phyloP scores from a whole-genome alignment of 495 filamentous ascomycete genomes.

The Penicillium ucsense region DNA sequence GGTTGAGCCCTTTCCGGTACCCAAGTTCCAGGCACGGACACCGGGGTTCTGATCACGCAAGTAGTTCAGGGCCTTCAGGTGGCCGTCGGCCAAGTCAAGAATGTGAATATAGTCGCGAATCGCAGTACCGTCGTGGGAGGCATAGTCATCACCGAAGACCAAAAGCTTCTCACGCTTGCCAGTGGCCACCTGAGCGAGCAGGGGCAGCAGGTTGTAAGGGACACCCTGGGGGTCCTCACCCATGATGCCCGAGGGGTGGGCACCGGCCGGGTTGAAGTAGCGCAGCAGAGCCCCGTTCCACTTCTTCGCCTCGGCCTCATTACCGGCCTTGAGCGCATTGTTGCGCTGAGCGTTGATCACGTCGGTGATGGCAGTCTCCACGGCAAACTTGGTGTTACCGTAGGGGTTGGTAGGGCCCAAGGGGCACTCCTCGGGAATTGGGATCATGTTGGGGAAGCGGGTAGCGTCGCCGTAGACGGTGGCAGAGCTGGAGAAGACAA shows the following conservation, averaged over 20 bases:
- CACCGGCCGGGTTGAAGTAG: constrained; percentile 96
- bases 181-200: constrained; percentile 90
- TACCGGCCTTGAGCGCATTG: constrained; percentile 69
- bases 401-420: constrained; percentile 96
- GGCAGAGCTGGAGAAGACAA: constrained; percentile 94
- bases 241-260: constrained; percentile 95
- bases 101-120: constrained; percentile 78
- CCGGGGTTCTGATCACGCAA: constrained; percentile 84
- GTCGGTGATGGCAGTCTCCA: constrained; percentile 87
- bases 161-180: constrained; percentile 90
- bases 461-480: constrained; percentile 98
- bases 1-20: constrained; percentile 89
- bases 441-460: constrained; percentile 94
- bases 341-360: constrained; percentile 79
- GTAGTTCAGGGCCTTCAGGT: constrained; percentile 86
- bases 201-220: constrained; percentile 89
- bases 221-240: constrained; percentile 95
- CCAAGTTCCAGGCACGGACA: constrained; percentile 92
- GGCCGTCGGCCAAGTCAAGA: constrained; percentile 79
- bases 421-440: constrained; percentile 93
- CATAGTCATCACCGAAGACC: constrained; percentile 92
- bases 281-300: constrained; percentile 92
- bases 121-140: constrained; percentile 73
- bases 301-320: constrained; percentile 52
- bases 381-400: constrained; percentile 85